Evolutionary conservation across 345 rosid genomes (phyloP).

Genomic region (Moricandia moricandioides): DNA sequence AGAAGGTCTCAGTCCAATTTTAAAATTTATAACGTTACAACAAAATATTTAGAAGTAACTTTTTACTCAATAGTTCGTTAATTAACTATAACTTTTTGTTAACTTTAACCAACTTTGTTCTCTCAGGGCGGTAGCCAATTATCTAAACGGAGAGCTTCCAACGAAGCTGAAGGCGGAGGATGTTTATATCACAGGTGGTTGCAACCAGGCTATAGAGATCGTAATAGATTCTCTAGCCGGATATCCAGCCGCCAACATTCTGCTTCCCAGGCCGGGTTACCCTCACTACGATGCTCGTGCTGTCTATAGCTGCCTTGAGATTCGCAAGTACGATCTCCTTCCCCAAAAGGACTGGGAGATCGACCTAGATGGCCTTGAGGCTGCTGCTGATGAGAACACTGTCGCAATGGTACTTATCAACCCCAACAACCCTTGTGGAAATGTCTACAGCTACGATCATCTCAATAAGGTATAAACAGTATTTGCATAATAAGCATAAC

Average conservation of each 20-base stretch:
- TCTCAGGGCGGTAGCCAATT: constrained; percentile 47
- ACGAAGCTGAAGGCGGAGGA: constrained; percentile 44
- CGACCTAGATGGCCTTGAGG: constrained; percentile 45
- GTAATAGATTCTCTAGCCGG: constrained; percentile 38
- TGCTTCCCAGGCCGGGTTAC: constrained; percentile 36
- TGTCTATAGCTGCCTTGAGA: constrained; percentile 27
- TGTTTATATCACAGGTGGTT: constrained; percentile 49
- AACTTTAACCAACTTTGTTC: not conserved
- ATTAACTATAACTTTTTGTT: not conserved
- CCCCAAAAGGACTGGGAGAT: constrained; percentile 53
- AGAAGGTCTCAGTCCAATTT: constrained; percentile 39
- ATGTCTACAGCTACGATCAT: constrained; percentile 40
- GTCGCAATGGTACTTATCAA: constrained; percentile 54
- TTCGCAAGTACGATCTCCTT: constrained; percentile 49
- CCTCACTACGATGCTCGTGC: constrained; percentile 45
- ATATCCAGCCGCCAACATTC: constrained; percentile 44
- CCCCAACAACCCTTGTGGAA: constrained; percentile 36
- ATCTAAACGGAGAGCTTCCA: constrained; percentile 43
- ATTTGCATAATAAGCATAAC: not conserved
- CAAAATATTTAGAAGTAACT: not conserved
- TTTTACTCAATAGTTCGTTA: not conserved
- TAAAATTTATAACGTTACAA: not conserved
- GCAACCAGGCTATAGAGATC: constrained; percentile 53
- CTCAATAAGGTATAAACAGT: constrained; percentile 31
- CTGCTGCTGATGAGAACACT: constrained; percentile 53